Percentiles rank a stretch among this genome's conserved stretches.
Evolutionary conservation across 2,329 filamentous ascomycete genomes (phyloP).

Genomic region (Fusarium dimerum): DNA sequence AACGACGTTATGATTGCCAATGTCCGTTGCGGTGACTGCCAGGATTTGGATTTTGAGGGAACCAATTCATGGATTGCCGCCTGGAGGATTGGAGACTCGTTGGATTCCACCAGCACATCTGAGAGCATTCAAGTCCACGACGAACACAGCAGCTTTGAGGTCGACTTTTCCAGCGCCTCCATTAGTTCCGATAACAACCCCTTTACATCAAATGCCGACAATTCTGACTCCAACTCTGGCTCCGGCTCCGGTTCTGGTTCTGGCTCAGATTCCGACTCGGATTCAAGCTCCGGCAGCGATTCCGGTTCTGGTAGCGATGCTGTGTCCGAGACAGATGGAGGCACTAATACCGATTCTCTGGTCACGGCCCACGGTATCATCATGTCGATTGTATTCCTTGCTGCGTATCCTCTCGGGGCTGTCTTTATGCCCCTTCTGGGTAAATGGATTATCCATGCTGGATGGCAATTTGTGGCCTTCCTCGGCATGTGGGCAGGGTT

Average conservation of each 20-base stretch:
- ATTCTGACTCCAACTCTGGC: background rate
- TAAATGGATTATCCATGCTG: constrained; percentile 58
- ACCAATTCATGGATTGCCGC: constrained; percentile 54
- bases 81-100: constrained; percentile 49
- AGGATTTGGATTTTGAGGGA: constrained; percentile 45
- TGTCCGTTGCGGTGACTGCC: constrained; percentile 55
- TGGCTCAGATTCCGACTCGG: constrained; percentile 7
- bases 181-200: constrained; percentile 54
- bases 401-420: constrained; percentile 62
- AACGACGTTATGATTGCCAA: constrained; percentile 60
- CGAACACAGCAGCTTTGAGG: constrained; percentile 41
- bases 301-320: constrained; percentile 11
- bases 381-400: constrained; percentile 60
- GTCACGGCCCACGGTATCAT: constrained; percentile 56
- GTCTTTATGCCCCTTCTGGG: constrained; percentile 61
- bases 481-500: constrained; percentile 62
- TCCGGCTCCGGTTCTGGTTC: constrained; percentile 3
- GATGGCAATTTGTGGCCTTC: constrained; percentile 56
- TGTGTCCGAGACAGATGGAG: constrained; percentile 12
- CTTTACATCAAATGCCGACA: constrained; percentile 37
- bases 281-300: constrained; percentile 1
- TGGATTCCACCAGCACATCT: constrained; percentile 44
- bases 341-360: constrained; percentile 27
- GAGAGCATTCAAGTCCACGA: constrained; percentile 50
- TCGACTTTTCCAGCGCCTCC: constrained; percentile 51